Percentiles rank a stretch among this genome's conserved stretches.
Conservation (phyloP, 805 yeast genomes). For the Metschnikowia chrysomelidarum region DNA sequence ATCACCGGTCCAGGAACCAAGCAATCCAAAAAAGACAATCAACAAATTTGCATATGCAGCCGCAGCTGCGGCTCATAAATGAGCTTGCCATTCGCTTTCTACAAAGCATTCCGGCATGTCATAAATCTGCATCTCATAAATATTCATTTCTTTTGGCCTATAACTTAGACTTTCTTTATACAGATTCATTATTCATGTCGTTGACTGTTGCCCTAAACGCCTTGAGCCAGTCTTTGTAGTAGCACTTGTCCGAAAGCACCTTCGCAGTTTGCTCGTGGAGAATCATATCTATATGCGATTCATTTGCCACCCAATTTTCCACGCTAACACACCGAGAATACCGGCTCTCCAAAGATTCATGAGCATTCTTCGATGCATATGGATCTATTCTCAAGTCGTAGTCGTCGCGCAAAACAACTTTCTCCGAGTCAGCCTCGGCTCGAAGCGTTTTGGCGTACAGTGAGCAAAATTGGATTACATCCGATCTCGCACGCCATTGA, state of each 20-base stretch:
- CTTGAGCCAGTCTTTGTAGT: conserved; percentile 35
- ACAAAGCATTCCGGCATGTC: too few species aligned
- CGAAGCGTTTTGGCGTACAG: conserved; percentile 27
- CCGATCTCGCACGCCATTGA: conserved; percentile 36
- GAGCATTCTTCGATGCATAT: conserved; percentile 31
- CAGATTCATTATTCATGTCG: too few species aligned
- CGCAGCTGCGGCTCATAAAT: conserved; percentile 40
- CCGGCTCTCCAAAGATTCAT: conserved; percentile 22
- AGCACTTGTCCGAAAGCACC: conserved; percentile 37
- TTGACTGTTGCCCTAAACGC: conserved; percentile 25
- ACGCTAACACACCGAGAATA: conserved; percentile 28
- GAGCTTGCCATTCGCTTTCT: too few species aligned
- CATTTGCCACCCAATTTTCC: conserved; percentile 39
- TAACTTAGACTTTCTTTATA: too few species aligned
- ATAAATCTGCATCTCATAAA: too few species aligned
- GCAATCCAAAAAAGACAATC: conserved; percentile 12
- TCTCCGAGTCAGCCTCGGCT: conserved; percentile 8
- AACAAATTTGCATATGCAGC: conserved; percentile 46
- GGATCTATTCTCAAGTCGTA: conserved; percentile 39
- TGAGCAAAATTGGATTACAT: conserved; percentile 31
- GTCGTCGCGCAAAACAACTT: conserved; percentile 7
- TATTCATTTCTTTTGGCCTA: too few species aligned
- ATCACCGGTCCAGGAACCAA: background rate
- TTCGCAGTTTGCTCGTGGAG: conserved; percentile 31
- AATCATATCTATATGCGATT: conserved; percentile 32